Conservation (phyloP, 2,329 filamentous ascomycete genomes). For the Aspergillus quadrilineatus region DNA sequence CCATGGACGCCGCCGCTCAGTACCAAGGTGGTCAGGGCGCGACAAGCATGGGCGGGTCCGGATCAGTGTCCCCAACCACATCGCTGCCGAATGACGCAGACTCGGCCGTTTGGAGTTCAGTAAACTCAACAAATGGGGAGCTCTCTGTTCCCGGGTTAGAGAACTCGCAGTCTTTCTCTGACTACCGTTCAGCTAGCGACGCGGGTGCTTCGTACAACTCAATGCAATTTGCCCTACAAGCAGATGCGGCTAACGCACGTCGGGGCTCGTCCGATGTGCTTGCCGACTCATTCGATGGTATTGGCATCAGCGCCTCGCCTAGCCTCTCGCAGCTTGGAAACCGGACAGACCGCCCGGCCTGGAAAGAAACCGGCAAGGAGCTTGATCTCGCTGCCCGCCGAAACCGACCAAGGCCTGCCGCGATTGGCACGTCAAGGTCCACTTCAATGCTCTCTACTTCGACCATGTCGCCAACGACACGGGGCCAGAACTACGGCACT, state of each 20-base stretch:
- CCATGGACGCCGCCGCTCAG: slow-evolving; percentile 43
- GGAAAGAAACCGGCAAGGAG: slow-evolving; percentile 41
- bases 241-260: slow-evolving; percentile 29
- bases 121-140: slow-evolving; percentile 22
- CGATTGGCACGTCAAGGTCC: slow-evolving; percentile 44
- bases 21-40: slow-evolving; percentile 25
- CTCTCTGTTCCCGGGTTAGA: slow-evolving; percentile 23
- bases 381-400: slow-evolving; percentile 48
- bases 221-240: slow-evolving; percentile 35
- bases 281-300: slow-evolving; percentile 33
- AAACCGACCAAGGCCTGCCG: slow-evolving; percentile 48
- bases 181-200: slow-evolving; percentile 25
- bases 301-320: slow-evolving; percentile 34
- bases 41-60: slow-evolving; percentile 24
- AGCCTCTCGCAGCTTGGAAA: slow-evolving; percentile 28
- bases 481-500: slow-evolving; percentile 32
- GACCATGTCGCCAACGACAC: slow-evolving; percentile 43
- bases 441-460: slow-evolving; percentile 40
- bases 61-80: slow-evolving; percentile 30
- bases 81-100: slow-evolving; percentile 21
- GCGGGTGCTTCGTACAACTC: slow-evolving; percentile 29
- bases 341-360: slow-evolving; percentile 26
- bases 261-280: slow-evolving; percentile 38
- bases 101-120: slow-evolving; percentile 8
- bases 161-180: slow-evolving; percentile 19